Base-by-base conservation (phyloP, 1,284 basidiomycete species). In the Microbotryum silenes-acaulis region DNA sequence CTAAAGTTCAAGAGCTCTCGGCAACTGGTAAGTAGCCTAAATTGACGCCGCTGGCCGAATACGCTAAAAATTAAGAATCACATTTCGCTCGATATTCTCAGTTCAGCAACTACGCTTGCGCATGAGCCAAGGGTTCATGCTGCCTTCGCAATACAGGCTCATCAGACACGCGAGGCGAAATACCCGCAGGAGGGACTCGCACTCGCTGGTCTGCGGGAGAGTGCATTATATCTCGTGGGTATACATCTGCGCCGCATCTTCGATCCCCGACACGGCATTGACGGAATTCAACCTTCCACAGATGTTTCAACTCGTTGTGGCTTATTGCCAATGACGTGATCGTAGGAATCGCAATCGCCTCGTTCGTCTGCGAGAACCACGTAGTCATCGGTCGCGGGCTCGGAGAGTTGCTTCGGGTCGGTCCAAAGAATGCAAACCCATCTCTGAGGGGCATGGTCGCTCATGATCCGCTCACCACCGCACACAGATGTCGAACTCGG, bases 291-390 rank as follows among this genome's bases (percentile, higher is more conserved):
- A 12, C 16, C 6, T 16, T 2, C 3, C 14, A 62, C 67, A 93
- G 89, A 56, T 90, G 93, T 71, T 93, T 89, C 79, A 96, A 93
- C 71, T 85, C 83, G 29, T 79, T 93, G 2, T 97, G 93, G 93
- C 79, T 96, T 1, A 82, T 93, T 21, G 75, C 91, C 63, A 97
- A 97, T 75, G 93, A 97, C 75, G 73, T 91, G 37, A 89, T 90
- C 37, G 80, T 93, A 33, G 91, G 91, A 0, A 74, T 82, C 51
- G 85, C 87, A 0, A 77, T 87, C 50, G 85, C 87, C 1, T 75
- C 81, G 0, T 85, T 89, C 69, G 72, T 90, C 4, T 80, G 78
- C 60, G 85, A 88, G 52, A 87, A 90, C 71, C 51, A 57, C 6
- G 51, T 59, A 2, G 18, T 33, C 7, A 46, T 77, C 8, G 64